Percentiles rank a stretch among this genome's conserved stretches.
These are phyloP conservation scores for Adansonia gregorii DNA, from an alignment of 441 rosid genomes.

Conservation along the genomic window DNA sequence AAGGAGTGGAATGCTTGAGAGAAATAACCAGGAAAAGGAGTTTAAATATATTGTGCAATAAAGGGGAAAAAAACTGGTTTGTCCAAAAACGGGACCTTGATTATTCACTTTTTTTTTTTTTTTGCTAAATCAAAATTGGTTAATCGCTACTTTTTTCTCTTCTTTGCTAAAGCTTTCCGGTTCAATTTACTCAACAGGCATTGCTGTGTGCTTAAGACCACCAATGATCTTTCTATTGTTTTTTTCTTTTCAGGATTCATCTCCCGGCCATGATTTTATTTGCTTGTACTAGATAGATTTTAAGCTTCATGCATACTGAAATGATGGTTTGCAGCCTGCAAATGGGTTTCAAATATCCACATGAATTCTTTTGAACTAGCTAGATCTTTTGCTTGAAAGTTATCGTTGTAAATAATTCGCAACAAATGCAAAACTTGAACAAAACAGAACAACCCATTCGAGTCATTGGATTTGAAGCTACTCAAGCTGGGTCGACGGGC, in stretches of 20 bases:
- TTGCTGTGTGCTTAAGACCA: neutral
- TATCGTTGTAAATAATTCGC: neutral
- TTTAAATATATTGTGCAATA: no score
- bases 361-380: neutral
- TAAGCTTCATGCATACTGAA: neutral
- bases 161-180: no score
- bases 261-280: neutral
- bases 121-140: no score
- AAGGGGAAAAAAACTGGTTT: no score
- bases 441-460: neutral
- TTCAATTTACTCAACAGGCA: neutral
- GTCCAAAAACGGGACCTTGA: no score
- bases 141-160: no score
- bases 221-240: neutral
- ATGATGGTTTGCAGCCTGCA: no score
- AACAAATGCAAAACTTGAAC: neutral
- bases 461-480: neutral
- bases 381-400: neutral
- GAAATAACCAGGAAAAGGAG: no score
- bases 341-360: neutral
- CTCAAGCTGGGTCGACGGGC: neutral
- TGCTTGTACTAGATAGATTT: neutral
- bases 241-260: neutral
- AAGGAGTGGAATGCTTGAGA: no score
- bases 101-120: no score